A percentile compares a stretch with the other conserved stretches of the same genome.
Evolutionary conservation across 768 basidiomycete genomes (phyloP).

Genomic region (Paxillus rubicundulus): DNA sequence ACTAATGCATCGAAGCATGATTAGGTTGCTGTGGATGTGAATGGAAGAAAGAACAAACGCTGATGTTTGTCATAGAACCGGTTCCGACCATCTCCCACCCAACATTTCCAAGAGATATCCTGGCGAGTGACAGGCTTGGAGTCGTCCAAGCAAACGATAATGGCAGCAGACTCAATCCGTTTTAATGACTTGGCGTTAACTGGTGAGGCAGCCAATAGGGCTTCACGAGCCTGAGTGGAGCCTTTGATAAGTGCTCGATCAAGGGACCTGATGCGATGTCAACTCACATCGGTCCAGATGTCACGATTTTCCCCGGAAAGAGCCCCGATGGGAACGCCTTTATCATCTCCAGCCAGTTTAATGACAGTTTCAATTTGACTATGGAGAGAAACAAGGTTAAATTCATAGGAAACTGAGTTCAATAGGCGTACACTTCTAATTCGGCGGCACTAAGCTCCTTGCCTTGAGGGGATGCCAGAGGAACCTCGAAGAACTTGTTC

Average conservation of each 20-base stretch:
- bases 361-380: conserved; percentile 74
- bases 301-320: conserved; percentile 90
- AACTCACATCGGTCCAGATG: conserved; percentile 81
- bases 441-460: conserved; percentile 74
- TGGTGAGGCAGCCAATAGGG: conserved; percentile 61
- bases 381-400: conserved; percentile 3
- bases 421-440: conserved; percentile 60
- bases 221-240: conserved; percentile 47
- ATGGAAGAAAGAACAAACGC: conserved; percentile 43
- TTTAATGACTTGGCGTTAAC: conserved; percentile 66
- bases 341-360: conserved; percentile 50
- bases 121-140: conserved; percentile 77
- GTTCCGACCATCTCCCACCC: conserved; percentile 90
- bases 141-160: conserved; percentile 85
- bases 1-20: conserved; percentile 45
- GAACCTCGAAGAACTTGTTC: conserved; percentile 86
- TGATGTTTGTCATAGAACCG: conserved; percentile 98
- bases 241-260: not conserved
- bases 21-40: not conserved
- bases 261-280: conserved; percentile 27
- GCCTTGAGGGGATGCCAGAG: conserved; percentile 62
- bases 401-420: conserved; percentile 1
- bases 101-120: conserved; percentile 75
- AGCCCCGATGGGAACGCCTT: conserved; percentile 63
- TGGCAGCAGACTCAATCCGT: conserved; percentile 86